Evolutionary conservation across 495 filamentous ascomycete genomes (phyloP), one percentile per base, ranked within the genome.

Genomic region (Immersiella caudata): DNA sequence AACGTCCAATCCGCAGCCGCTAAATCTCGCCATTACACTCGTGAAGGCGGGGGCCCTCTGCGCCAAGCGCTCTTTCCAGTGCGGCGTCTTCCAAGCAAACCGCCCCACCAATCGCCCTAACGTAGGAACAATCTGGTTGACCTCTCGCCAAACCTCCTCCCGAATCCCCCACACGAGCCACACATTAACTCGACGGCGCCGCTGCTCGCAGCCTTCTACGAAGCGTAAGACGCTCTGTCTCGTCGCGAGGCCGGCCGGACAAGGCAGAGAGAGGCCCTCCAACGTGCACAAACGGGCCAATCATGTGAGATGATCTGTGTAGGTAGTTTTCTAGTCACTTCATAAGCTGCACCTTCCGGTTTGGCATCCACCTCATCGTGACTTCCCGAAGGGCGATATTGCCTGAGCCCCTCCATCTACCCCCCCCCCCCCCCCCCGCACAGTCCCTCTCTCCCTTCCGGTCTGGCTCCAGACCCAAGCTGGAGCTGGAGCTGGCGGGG

Each of bases 51-150:
- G 57, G 52, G 7, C 20, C 16, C 0, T 11, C 12, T 35, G 57
- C 57, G 57, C 57, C 29, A 33, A 60, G 57, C 26, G 29, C 29
- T 36, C 26, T 36, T 35, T 33, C 57, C 57, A 60, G 40, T 18
- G 40, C 40, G 11, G 40, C 40, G 40, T 12, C 40, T 46, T 46
- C 40, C 40, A 35, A 22, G 24, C 57, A 6, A 35, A 60, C n/a
- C 25, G 57, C 26, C 57, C 25, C 25, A 29, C 57, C 18, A 33
- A 21, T 20, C 26, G 29, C n/a, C 40, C 57, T 60, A 60, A 60
- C 24, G 57, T 60, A 60, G 57, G 57, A 60, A 60, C 57, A 60
- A 60, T 60, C 57, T 6, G 18, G 26, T 18, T 46, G 40, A 46
- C 40, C 40, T 46, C 40, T 46, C 5, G 9, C 40, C 20, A 22